Base-by-base conservation (phyloP, 2,329 filamentous ascomycete species). In the Coniochaeta sp. region DNA sequence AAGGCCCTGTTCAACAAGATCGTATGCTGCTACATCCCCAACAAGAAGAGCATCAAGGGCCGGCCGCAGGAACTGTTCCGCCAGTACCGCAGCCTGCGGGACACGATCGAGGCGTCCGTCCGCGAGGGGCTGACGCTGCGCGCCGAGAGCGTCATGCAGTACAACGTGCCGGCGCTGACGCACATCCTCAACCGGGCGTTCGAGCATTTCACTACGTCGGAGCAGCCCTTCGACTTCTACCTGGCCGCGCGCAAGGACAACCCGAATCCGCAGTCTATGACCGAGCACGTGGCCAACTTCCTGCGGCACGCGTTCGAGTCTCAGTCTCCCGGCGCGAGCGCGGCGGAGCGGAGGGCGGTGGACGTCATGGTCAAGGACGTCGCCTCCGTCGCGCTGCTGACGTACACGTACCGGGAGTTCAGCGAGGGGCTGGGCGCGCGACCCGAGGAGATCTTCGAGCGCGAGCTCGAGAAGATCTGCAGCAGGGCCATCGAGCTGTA, bases 161-260 rank as follows among this genome's bases (percentile, higher is more conserved):
- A 65, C 24, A 65, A 65, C 40, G 59, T 65, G 8, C 63, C 64
- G 24, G 59, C 56, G 40, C 47, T 64, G 14, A 63, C 61, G 2
- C 63, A 65, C 55, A 63, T 65, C 58, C 63, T 65, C 32, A 62
- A 55, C 24, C 60, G 58, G 14, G 64, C 61, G 12, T 65, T 65
- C 26, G 62, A 62, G 52, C 64, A 65, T 54, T 65, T 65, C 58
- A 40, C 55, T 2, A 58, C 59, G 5, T 64, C 63, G 8, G 64
- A 65, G 24, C 47, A 62, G 4, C 64, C 64, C 1, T 64, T 65
- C 54, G 62, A 64, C 40, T 65, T 65, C 58, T 65, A 61, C 36
- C 57, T 56, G 16, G 64, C 64, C 30, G 61, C 63, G 22, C 40
- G 64, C 12, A 59, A 58, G 22, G 63, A 64, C 44, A 65, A 64